phyloP scores from a whole-genome alignment of 2,329 filamentous ascomycete genomes.

The Chaetomiaceae sp. region DNA sequence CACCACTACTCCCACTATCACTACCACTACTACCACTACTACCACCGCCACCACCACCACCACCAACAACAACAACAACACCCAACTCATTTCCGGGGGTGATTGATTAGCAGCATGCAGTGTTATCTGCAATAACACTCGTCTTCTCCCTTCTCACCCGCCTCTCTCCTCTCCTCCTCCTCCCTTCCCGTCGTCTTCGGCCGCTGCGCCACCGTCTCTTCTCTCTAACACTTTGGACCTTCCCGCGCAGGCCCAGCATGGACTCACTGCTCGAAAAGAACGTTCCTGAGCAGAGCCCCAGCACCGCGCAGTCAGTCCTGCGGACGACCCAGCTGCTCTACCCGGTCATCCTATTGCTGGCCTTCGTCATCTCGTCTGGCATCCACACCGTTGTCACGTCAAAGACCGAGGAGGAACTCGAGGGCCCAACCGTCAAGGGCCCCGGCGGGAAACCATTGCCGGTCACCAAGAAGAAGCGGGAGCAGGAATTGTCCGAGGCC shows the following conservation, averaged over 20 bases:
- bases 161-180: neutral
- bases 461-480: constrained; percentile 49
- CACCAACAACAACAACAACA: constrained; percentile 2
- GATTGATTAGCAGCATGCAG: constrained; percentile 19
- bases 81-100: neutral
- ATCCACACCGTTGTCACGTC: constrained; percentile 51
- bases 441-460: constrained; percentile 86
- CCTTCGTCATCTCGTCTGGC: constrained; percentile 48
- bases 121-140: constrained; percentile 14
- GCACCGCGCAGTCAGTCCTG: constrained; percentile 40
- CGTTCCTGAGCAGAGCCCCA: constrained; percentile 13
- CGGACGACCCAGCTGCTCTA: constrained; percentile 48
- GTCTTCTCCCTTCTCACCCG: neutral
- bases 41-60: constrained; percentile 4
- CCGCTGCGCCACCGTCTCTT: neutral
- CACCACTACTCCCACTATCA: too few species aligned
- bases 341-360: constrained; percentile 47
- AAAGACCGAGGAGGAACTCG: constrained; percentile 45
- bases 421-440: constrained; percentile 56
- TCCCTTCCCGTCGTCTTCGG: neutral
- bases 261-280: constrained; percentile 16
- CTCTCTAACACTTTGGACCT: constrained; percentile 13
- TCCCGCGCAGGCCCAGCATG: constrained; percentile 25
- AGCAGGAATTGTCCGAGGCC: constrained; percentile 14
- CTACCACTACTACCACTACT: too few species aligned